Evolutionary conservation across 2,329 filamentous ascomycete genomes (phyloP), one percentile per base, ranked within the genome.

Genomic region (Monosporascus cannonballus): DNA sequence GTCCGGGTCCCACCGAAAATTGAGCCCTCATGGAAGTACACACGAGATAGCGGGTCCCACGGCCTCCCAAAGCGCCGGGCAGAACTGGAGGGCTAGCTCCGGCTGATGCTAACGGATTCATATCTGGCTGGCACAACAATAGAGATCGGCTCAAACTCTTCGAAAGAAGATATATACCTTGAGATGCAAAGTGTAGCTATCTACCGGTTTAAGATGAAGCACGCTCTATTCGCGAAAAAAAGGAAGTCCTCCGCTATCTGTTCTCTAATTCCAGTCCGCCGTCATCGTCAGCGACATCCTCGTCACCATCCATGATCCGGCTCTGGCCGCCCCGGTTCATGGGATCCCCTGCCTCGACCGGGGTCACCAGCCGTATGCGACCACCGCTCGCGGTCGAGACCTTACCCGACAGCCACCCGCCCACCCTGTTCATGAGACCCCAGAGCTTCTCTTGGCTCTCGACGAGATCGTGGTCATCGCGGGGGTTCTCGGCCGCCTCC

Each of bases 401-500:
- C 55, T 76, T 78, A 49, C 76, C 76, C 5, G 79, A 78, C 15
- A 87, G 68, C 84, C 85, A 89, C 4, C 69, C 71, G 0, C 77
- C 81, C 1, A 76, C 72, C 14, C 67, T 70, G 51, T 73, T 75
- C 41, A 89, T 74, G 6, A 79, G 56, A 6, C 66, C 72, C 86
- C 87, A 90, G 1, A 91, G 67, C 57, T 75, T 75, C 63, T 89
- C 87, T 64, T 90, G 82, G 4, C 76, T 73, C 54, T 83, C 79
- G 36, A 76, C 69, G 51, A 82, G 69, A 25, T 74, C 70, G 45
- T 78, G 73, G 53, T 86, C 82, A 34, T 83, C 78, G 54, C 81
- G 79, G 4, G 82, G 83, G 61, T 89, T 85, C 70, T 94, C 91
- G 42, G 87, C 84, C 8, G 89, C 89, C 69, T 99, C 94, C 1